These are phyloP conservation scores for Trichoderma asperelloides DNA, from an alignment of 495 filamentous ascomycete genomes.

Conservation along the genomic window DNA sequence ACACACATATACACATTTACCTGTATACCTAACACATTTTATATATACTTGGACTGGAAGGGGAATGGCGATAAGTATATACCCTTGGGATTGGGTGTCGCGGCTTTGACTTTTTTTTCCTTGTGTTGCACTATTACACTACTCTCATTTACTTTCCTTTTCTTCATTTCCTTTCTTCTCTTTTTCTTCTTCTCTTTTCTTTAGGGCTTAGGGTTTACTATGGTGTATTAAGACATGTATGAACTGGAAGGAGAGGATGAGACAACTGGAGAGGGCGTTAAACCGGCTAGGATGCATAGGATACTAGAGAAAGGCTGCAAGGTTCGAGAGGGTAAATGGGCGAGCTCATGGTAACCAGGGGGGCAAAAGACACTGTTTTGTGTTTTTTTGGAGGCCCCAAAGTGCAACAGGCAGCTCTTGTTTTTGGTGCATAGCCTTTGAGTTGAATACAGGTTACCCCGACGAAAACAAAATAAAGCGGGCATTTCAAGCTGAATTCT, in stretches of 20 bases:
- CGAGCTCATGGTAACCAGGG: neutral
- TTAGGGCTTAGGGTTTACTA: neutral
- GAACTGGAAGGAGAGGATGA: neutral
- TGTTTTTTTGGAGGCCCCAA: neutral
- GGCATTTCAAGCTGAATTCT: neutral
- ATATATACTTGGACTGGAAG: constrained; percentile 4
- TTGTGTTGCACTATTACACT: neutral
- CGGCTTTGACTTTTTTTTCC: neutral
- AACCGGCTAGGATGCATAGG: neutral
- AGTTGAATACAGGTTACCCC: constrained; percentile 7
- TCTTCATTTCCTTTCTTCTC: neutral
- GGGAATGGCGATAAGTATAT: constrained; percentile 5
- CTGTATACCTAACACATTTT: constrained; percentile 4
- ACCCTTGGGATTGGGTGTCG: constrained; percentile 4
- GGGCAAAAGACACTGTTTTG: neutral
- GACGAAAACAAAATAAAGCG: neutral
- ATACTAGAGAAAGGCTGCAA: constrained; percentile 4
- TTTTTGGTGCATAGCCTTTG: neutral
- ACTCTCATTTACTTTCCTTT: neutral
- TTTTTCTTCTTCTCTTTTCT: neutral
- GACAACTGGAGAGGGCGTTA: constrained; percentile 2
- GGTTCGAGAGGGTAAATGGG: constrained; percentile 2
- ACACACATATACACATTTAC: neutral
- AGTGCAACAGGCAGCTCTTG: neutral
- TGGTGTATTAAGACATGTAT: constrained; percentile 6